phyloP scores from a whole-genome alignment of 2,329 filamentous ascomycete genomes.

The Fusarium aywerte region DNA sequence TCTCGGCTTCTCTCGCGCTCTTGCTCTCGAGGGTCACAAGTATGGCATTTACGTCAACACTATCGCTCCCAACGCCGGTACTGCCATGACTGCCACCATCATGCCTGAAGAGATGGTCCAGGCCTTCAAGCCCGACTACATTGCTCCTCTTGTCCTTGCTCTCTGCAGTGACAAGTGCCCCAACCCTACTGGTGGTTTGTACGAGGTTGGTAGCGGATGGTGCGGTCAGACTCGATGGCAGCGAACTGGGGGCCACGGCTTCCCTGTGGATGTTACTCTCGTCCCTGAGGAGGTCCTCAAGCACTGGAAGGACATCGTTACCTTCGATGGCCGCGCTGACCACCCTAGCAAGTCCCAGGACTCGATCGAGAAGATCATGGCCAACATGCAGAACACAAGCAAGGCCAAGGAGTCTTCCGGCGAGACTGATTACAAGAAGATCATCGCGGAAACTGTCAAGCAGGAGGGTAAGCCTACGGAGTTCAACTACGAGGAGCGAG shows the following conservation, averaged over 20 bases:
- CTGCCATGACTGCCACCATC: conserved; percentile 91
- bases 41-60: conserved; percentile 99
- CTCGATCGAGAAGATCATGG: conserved; percentile 78
- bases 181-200: conserved; percentile 85
- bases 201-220: conserved; percentile 97
- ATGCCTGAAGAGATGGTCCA: conserved; percentile 98
- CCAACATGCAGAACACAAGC: conserved; percentile 84
- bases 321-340: conserved; percentile 90
- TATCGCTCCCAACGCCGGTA: conserved; percentile 96
- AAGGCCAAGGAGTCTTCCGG: conserved; percentile 56
- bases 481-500: conserved; percentile 86
- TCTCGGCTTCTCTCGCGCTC: conserved; percentile 90
- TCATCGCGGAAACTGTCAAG: conserved; percentile 80
- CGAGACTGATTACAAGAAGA: conserved; percentile 74
- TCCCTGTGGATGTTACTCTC: conserved; percentile 85
- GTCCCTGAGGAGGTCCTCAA: conserved; percentile 85
- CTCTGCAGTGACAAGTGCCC: conserved; percentile 89
- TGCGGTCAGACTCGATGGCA: conserved; percentile 93
- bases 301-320: conserved; percentile 80
- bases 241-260: conserved; percentile 86
- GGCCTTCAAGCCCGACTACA: conserved; percentile 99
- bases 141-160: conserved; percentile 90
- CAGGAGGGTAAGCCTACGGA: conserved; percentile 76
- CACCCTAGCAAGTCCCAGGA: conserved; percentile 83
- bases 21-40: conserved; percentile 93